phyloP scores from a whole-genome alignment of 2,329 filamentous ascomycete species.

The Stagonosporopsis vannaccii region DNA sequence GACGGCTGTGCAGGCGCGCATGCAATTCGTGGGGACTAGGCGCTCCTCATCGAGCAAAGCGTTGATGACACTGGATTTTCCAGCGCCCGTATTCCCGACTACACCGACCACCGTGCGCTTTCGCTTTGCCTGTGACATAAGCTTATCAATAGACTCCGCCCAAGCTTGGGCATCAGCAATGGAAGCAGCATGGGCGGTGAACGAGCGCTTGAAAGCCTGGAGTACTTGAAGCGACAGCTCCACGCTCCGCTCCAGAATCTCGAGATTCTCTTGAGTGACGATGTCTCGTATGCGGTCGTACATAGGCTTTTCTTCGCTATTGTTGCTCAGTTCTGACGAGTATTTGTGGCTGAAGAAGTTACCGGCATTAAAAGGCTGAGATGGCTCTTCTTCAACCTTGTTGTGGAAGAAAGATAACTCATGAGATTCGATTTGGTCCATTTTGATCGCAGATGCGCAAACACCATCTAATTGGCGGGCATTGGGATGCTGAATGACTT shows the following conservation, averaged over 20 bases:
- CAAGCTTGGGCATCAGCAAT: constrained; percentile 48
- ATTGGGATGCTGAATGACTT: neutral
- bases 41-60: constrained; percentile 68
- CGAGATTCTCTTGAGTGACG: constrained; percentile 38
- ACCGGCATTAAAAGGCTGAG: constrained; percentile 23
- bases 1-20: constrained; percentile 68
- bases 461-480: neutral
- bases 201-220: constrained; percentile 37
- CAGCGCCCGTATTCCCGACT: constrained; percentile 67
- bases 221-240: constrained; percentile 49
- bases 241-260: constrained; percentile 52
- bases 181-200: neutral
- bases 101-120: constrained; percentile 63
- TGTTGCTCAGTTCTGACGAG: constrained; percentile 12
- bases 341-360: constrained; percentile 27
- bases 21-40: constrained; percentile 64
- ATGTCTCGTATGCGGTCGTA: constrained; percentile 42
- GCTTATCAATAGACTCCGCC: constrained; percentile 52
- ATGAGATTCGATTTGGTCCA: neutral
- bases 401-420: neutral
- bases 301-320: constrained; percentile 10
- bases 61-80: constrained; percentile 70
- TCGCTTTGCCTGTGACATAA: constrained; percentile 50
- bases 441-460: neutral
- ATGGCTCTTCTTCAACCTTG: neutral